Base-by-base conservation (phyloP, 139 green algal genomes). In the Volvox africanus region DNA sequence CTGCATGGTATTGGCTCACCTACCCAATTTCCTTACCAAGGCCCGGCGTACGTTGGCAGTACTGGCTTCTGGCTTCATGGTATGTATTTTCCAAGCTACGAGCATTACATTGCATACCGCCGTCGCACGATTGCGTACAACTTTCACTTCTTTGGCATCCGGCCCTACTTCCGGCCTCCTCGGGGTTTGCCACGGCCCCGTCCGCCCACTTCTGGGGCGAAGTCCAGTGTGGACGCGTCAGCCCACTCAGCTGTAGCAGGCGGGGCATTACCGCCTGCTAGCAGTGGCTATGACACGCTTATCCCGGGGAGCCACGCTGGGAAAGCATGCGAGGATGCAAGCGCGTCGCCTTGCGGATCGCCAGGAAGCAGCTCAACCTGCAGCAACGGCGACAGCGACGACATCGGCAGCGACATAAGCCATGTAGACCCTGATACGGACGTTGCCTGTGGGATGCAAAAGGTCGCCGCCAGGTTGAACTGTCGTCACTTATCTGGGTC, bases 81-180 rank as follows among this genome's bases (percentile, higher is more conserved):
- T 32, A 37, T 67, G 2, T 88, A 67, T 24, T 88, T 88, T 36
- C 21, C 35, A 6, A 80, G 12, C 65, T 80, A 80, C 33, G 82
- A 79, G 33, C 65, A 79, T 67, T 69, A 67, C 21, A 36, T 88
- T 33, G 62, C 82, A 11, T 79, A 88, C 82, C 82, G 82, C 22
- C 82, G 82, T 26, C 28, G 65, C 33, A 62, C 65, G 28, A 88
- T 88, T 37, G 33, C 82, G 2, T 88, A 88, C 65, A 80, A 88
- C 61, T 88, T 44, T 22, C 82, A 88, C 35, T 88, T 36, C 65
- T 88, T 80, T 65, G 82, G 82, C 82, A 67, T 88, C 22, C 32
- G 82, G 35, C 62, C 82, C 2, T 9, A 79, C 20, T 88, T 88
- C 82, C n/a, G 33, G 20, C 82, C 82, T 35, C 82, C 82, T 0